Conservation (phyloP, 2,329 filamentous ascomycete genomes). For the Cryoendolithus antarcticus region DNA sequence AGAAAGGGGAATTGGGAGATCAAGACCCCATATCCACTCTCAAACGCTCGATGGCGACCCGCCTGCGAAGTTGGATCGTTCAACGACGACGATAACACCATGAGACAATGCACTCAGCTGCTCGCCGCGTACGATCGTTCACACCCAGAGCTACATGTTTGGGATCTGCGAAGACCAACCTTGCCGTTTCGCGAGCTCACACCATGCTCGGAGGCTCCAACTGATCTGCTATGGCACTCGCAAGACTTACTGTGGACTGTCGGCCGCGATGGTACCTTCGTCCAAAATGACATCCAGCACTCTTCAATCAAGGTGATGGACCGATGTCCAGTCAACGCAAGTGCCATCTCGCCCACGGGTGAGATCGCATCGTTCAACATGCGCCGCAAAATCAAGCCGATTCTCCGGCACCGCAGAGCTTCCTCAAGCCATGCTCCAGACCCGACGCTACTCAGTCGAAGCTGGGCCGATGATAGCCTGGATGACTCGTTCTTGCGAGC, state of each 20-base stretch:
- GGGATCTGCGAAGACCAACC: slow-evolving; percentile 51
- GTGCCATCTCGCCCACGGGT: slow-evolving; percentile 46
- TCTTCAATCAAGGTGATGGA: slow-evolving; percentile 43
- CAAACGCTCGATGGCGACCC: slow-evolving; percentile 51
- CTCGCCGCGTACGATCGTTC: slow-evolving; percentile 51
- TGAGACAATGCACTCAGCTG: slow-evolving; percentile 48
- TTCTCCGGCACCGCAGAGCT: too few relatives aligned
- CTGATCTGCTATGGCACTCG: slow-evolving; percentile 52
- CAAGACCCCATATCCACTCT: slow-evolving; percentile 48
- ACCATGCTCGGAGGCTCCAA: slow-evolving; percentile 41
- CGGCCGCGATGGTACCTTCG: slow-evolving; percentile 47
- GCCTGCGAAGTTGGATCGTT: slow-evolving; percentile 38
- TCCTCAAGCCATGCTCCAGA: slow-evolving; percentile 20
- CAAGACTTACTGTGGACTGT: slow-evolving; percentile 54
- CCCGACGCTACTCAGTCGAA: slow-evolving; percentile 22
- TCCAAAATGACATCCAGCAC: slow-evolving; percentile 50
- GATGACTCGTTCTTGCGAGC: slow-evolving; percentile 44
- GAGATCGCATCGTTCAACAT: slow-evolving; percentile 29
- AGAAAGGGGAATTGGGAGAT: slow-evolving; percentile 48
- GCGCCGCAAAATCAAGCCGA: background rate
- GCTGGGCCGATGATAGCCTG: slow-evolving; percentile 44
- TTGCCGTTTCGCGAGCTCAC: slow-evolving; percentile 51
- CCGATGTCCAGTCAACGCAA: slow-evolving; percentile 36
- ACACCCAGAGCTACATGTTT: slow-evolving; percentile 49
- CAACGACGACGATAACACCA: slow-evolving; percentile 36